Evolutionary conservation across 768 basidiomycete species (phyloP).

Genomic region (Kwoniella dejecticola): DNA sequence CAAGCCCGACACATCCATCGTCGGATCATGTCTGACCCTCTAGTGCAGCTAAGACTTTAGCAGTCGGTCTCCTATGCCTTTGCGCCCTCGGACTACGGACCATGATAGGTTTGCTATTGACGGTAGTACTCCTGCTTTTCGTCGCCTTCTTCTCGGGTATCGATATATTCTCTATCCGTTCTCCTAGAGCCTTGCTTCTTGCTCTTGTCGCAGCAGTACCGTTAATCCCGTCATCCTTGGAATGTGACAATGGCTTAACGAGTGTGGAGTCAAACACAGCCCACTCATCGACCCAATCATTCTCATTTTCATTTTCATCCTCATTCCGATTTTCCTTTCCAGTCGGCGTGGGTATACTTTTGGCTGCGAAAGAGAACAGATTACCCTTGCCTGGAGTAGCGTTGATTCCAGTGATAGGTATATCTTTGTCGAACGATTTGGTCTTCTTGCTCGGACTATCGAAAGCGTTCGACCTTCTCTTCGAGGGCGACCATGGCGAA

Average conservation of each 20-base stretch:
- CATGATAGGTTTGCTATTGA: background rate
- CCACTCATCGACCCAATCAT: conserved; percentile 11
- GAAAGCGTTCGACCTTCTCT: conserved; percentile 20
- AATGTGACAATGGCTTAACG: too few species aligned
- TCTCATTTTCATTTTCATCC: conserved; percentile 8
- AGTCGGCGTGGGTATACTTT: too few species aligned
- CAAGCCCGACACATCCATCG: too few species aligned
- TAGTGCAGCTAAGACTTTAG: conserved; percentile 1
- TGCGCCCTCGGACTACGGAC: conserved; percentile 11
- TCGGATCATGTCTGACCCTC: too few species aligned
- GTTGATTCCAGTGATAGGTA: conserved; percentile 34
- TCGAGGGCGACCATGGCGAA: conserved; percentile 24
- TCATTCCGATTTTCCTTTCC: background rate
- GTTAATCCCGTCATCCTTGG: too few species aligned
- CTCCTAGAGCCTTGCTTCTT: background rate
- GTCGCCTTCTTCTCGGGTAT: background rate
- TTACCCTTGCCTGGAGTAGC: conserved; percentile 41
- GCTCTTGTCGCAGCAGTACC: too few species aligned
- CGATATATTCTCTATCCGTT: conserved; percentile 9
- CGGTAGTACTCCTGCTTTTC: background rate
- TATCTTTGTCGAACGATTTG: conserved; percentile 19
- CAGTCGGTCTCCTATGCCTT: conserved; percentile 9
- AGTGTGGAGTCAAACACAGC: conserved; percentile 20
- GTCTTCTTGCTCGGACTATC: conserved; percentile 38
- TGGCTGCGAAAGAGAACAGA: conserved; percentile 23